These are phyloP conservation scores for Coniosporium apollinis DNA, from an alignment of 495 filamentous ascomycete genomes.

Conservation along the genomic window DNA sequence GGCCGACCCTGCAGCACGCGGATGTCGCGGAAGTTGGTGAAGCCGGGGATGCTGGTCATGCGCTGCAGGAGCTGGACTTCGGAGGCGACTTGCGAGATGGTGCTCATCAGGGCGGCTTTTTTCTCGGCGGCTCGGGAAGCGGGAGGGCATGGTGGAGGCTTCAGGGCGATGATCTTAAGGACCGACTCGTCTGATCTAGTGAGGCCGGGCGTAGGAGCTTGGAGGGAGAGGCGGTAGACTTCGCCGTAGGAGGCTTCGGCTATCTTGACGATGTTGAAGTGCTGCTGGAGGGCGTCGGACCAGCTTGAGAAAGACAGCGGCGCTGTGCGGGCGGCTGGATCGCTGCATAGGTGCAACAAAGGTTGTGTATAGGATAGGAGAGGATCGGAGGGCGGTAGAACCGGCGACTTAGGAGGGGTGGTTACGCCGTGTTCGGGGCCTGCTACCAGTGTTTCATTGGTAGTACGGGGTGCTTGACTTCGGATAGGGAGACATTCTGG, in stretches of 20 bases:
- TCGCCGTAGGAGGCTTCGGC: constrained; percentile 54
- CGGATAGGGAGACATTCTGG: too few species aligned
- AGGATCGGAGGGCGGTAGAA: neutral
- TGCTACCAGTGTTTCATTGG: too few species aligned
- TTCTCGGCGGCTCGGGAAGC: constrained; percentile 8
- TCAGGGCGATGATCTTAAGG: constrained; percentile 26
- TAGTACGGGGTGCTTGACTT: too few species aligned
- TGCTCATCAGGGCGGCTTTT: constrained; percentile 21
- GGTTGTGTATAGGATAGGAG: constrained; percentile 4
- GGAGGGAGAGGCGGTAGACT: constrained; percentile 43
- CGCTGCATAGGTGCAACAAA: constrained; percentile 10
- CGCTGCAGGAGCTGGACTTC: constrained; percentile 64
- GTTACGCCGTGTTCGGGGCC: too few species aligned
- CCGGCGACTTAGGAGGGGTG: too few species aligned
- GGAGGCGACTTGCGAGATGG: constrained; percentile 36
- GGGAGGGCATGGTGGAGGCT: constrained; percentile 18
- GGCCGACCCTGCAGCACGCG: constrained; percentile 57
- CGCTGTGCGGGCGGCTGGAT: neutral
- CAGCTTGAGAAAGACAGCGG: constrained; percentile 23
- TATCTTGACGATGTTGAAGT: constrained; percentile 41
- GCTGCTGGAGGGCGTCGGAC: constrained; percentile 31
- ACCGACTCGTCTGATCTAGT: constrained; percentile 24
- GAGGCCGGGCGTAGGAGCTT: constrained; percentile 17
- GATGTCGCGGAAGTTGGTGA: constrained; percentile 71
- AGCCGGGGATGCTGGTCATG: constrained; percentile 68